phyloP scores from a whole-genome alignment of 352 stramenopile genomes.

The Thalassiosira livingstoniorum region DNA sequence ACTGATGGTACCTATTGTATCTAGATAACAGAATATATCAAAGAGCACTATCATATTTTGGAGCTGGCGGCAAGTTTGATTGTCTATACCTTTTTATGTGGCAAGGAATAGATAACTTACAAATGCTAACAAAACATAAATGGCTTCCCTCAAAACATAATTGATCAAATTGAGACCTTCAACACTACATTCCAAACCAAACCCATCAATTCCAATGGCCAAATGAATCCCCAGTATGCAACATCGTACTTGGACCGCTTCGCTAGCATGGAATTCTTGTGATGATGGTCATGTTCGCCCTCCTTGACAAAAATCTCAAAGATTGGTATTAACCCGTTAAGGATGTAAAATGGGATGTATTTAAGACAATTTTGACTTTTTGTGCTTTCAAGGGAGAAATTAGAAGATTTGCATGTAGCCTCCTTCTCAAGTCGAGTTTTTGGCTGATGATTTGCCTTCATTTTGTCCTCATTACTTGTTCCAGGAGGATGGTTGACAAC shows the following conservation, averaged over 20 bases:
- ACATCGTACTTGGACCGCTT: conserved; percentile 7
- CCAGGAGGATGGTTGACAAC: conserved; percentile 62
- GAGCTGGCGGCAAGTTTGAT: too few species aligned
- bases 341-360: conserved; percentile 16
- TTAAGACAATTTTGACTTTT: not conserved
- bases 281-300: conserved; percentile 16
- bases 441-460: not conserved
- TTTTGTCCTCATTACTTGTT: not conserved
- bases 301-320: conserved; percentile 20
- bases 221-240: conserved; percentile 31
- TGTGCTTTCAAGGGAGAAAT: too few species aligned
- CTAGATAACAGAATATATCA: too few species aligned
- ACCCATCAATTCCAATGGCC: conserved; percentile 2
- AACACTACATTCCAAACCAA: conserved; percentile 25
- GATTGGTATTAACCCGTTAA: not conserved
- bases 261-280: conserved; percentile 6
- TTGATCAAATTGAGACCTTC: too few species aligned
- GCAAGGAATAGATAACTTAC: too few species aligned
- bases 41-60: too few species aligned
- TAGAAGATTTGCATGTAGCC: not conserved
- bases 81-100: too few species aligned
- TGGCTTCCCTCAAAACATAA: too few species aligned
- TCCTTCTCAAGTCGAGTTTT: not conserved
- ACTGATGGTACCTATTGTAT: too few species aligned
- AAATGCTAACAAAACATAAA: too few species aligned